These are phyloP conservation scores for Ceratobasidium sp. DNA, from an alignment of 1,284 basidiomycete genomes.

Conservation along the genomic window DNA sequence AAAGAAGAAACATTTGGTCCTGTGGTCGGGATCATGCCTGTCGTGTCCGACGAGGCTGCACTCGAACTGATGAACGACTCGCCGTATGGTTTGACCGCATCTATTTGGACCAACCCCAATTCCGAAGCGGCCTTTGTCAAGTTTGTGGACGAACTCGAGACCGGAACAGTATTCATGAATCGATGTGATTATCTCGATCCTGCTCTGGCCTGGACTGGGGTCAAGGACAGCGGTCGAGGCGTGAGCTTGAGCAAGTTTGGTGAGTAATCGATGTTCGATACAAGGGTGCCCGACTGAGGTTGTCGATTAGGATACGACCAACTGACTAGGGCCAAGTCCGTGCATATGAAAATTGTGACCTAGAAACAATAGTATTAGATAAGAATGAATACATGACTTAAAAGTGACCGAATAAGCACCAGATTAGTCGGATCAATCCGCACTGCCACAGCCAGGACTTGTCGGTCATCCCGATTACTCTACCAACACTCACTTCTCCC, in stretches of 20 bases:
- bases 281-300: constrained; percentile 9
- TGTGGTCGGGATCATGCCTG: constrained; percentile 85
- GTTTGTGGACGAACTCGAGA: constrained; percentile 77
- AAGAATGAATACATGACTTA: background rate
- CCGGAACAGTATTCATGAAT: constrained; percentile 93
- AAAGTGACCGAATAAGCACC: too few relatives aligned
- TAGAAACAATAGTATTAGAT: background rate
- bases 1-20: constrained; percentile 93
- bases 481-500: too few relatives aligned
- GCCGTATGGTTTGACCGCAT: constrained; percentile 91
- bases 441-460: too few relatives aligned
- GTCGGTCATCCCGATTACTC: too few relatives aligned
- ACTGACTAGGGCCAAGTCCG: constrained; percentile 73
- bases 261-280: constrained; percentile 51
- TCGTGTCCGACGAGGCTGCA: constrained; percentile 83
- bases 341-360: constrained; percentile 67
- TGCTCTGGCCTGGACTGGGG: constrained; percentile 90
- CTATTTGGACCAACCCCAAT: constrained; percentile 82
- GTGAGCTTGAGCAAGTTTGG: constrained; percentile 89
- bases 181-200: constrained; percentile 90
- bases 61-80: constrained; percentile 94
- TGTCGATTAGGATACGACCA: constrained; percentile 70
- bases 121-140: constrained; percentile 72
- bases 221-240: constrained; percentile 91
- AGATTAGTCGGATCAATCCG: too few relatives aligned